phyloP scores from a whole-genome alignment of 129 eudicot genomes.

The Ambrosia artemisiifolia region DNA sequence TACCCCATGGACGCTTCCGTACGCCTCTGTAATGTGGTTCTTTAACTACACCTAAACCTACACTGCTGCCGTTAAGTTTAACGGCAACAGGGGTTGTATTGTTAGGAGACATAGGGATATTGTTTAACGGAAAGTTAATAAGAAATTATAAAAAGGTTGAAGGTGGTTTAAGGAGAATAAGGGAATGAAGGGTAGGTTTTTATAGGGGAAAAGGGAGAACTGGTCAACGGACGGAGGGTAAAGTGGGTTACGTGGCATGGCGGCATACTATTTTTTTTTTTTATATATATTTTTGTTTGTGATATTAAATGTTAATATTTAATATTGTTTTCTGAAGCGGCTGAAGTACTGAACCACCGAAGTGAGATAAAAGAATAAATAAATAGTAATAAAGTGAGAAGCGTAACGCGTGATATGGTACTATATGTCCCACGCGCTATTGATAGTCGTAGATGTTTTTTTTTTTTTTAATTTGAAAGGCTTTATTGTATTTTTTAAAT shows the following conservation, averaged over 20 bases:
- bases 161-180: slow-evolving; percentile 16
- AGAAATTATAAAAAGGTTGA: not conserved
- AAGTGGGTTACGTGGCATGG: slow-evolving; percentile 38
- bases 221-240: slow-evolving; percentile 32
- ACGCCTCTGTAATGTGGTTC: slow-evolving; percentile 40
- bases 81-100: slow-evolving; percentile 11
- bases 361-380: no score
- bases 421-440: not conserved
- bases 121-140: not conserved
- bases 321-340: not conserved
- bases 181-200: not conserved
- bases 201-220: slow-evolving; percentile 11
- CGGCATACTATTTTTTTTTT: slow-evolving; percentile 24
- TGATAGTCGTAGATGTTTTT: not conserved
- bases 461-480: no score
- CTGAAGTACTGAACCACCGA: not conserved
- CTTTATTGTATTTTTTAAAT: no score
- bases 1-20: slow-evolving; percentile 37
- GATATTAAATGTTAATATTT: no score
- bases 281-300: not conserved
- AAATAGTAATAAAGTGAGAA: not conserved
- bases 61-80: slow-evolving; percentile 7
- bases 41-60: not conserved
- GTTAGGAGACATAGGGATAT: slow-evolving; percentile 21
- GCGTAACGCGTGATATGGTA: not conserved